Evolutionary conservation across 345 rosid species (phyloP).

Genomic region (Eucalyptus cladocalyx): DNA sequence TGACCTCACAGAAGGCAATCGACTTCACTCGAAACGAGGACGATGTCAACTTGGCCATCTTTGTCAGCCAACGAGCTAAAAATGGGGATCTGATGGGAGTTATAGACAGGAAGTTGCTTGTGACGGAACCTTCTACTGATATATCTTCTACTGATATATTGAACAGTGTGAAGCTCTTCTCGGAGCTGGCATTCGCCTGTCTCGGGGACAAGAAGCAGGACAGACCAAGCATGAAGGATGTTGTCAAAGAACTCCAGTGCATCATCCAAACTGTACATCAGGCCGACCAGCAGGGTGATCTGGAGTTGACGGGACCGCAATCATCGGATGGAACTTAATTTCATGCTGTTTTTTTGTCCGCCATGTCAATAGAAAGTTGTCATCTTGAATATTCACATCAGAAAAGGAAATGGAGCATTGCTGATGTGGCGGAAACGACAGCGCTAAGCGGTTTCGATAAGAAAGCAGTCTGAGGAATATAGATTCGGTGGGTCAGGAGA

Average conservation of each 20-base stretch:
- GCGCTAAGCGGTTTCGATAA: neutral
- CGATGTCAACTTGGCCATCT: constrained; percentile 33
- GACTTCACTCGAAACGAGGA: constrained; percentile 42
- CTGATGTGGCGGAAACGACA: neutral
- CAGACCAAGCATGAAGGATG: constrained; percentile 45
- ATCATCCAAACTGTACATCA: constrained; percentile 2
- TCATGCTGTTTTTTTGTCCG: neutral
- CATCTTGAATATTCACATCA: neutral
- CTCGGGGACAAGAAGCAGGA: constrained; percentile 30
- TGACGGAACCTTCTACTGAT: constrained; percentile 1
- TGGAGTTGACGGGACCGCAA: neutral
- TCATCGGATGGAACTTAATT: neutral
- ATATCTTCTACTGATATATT: neutral
- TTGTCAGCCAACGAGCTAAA: constrained; percentile 19
- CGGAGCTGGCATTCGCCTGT: constrained; percentile 35
- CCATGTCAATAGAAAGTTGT: neutral
- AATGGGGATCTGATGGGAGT: constrained; percentile 23
- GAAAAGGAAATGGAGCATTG: neutral
- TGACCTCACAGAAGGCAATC: constrained; percentile 41
- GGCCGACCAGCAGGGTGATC: neutral
- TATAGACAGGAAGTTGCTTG: constrained; percentile 21
- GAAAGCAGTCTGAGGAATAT: neutral
- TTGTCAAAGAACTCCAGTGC: constrained; percentile 29
- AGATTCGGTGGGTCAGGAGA: constrained; percentile 11
- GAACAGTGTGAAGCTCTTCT: constrained; percentile 14